Evolutionary conservation across 352 stramenopile genomes (phyloP).

Genomic region (Plasmopara halstedii): DNA sequence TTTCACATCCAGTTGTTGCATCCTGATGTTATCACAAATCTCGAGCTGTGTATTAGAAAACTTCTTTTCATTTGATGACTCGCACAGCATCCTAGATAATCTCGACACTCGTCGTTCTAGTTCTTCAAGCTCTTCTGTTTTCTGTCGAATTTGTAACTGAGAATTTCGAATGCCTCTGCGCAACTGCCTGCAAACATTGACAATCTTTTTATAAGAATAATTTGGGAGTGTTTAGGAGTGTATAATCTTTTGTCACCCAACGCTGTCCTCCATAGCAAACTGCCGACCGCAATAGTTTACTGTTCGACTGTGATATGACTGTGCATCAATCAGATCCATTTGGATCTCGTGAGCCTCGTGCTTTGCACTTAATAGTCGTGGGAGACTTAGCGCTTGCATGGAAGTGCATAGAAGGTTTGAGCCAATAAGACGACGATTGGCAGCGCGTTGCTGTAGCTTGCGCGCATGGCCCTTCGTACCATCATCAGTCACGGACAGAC

Average conservation of each 20-base stretch:
- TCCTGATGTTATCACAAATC: slow-evolving; percentile 30
- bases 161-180: slow-evolving; percentile 26
- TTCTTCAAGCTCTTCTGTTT: slow-evolving; percentile 35
- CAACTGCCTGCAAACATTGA: slow-evolving; percentile 22
- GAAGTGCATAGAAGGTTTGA: slow-evolving; percentile 2
- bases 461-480: slow-evolving; percentile 25
- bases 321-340: slow-evolving; percentile 43
- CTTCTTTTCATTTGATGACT: slow-evolving; percentile 26
- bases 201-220: not conserved
- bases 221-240: not conserved
- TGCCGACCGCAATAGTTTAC: slow-evolving; percentile 48
- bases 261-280: slow-evolving; percentile 42
- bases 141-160: slow-evolving; percentile 39
- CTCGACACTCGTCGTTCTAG: slow-evolving; percentile 40
- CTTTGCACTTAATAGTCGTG: slow-evolving; percentile 26
- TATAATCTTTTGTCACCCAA: slow-evolving; percentile 23
- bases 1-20: slow-evolving; percentile 16
- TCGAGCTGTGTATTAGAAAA: slow-evolving; percentile 40
- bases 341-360: slow-evolving; percentile 41
- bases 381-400: slow-evolving; percentile 21
- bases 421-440: slow-evolving; percentile 24
- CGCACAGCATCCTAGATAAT: slow-evolving; percentile 33
- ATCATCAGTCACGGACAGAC: not conserved
- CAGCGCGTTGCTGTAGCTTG: slow-evolving; percentile 40
- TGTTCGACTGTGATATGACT: slow-evolving; percentile 32